Conservation (phyloP, 352 stramenopile species). For the Phytophthora cactorum region DNA sequence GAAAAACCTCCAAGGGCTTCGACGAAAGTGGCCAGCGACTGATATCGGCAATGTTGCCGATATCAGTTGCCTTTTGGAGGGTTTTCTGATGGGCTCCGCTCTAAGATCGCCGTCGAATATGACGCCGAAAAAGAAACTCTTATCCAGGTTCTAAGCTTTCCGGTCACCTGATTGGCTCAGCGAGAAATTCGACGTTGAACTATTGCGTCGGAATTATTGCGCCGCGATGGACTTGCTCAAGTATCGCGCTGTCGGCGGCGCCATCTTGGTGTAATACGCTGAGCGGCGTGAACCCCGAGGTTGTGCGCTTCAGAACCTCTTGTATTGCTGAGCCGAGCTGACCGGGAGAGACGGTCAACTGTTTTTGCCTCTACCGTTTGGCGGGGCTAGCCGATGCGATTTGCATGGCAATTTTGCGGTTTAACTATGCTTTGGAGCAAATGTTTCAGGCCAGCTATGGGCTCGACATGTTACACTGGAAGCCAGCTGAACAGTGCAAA, state of each 20-base stretch:
- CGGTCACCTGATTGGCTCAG: conserved; percentile 13
- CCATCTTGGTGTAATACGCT: conserved; percentile 5
- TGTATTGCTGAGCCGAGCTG: conserved; percentile 7
- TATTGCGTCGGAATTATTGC: conserved; percentile 8
- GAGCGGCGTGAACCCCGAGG: not conserved
- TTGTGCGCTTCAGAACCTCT: not conserved
- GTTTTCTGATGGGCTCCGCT: conserved; percentile 17
- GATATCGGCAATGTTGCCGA: conserved; percentile 33
- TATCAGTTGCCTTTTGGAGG: not conserved
- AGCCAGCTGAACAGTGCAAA: conserved; percentile 38
- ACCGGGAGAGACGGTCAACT: conserved; percentile 27
- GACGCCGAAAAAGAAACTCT: conserved; percentile 25
- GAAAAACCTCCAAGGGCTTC: conserved; percentile 10
- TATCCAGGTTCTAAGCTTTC: conserved; percentile 6
- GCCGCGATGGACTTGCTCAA: conserved; percentile 13
- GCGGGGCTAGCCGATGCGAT: conserved; percentile 9
- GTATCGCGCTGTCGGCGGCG: not conserved
- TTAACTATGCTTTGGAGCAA: conserved; percentile 28
- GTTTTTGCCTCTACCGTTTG: conserved; percentile 34
- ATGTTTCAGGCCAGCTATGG: conserved; percentile 27
- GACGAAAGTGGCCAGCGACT: conserved; percentile 10
- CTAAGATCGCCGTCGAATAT: conserved; percentile 20
- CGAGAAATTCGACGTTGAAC: conserved; percentile 29
- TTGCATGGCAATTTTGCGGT: conserved; percentile 17
- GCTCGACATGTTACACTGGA: conserved; percentile 19